Base-by-base conservation (phyloP, 2,329 filamentous ascomycete species). In the Tolypocladium endophyticum region DNA sequence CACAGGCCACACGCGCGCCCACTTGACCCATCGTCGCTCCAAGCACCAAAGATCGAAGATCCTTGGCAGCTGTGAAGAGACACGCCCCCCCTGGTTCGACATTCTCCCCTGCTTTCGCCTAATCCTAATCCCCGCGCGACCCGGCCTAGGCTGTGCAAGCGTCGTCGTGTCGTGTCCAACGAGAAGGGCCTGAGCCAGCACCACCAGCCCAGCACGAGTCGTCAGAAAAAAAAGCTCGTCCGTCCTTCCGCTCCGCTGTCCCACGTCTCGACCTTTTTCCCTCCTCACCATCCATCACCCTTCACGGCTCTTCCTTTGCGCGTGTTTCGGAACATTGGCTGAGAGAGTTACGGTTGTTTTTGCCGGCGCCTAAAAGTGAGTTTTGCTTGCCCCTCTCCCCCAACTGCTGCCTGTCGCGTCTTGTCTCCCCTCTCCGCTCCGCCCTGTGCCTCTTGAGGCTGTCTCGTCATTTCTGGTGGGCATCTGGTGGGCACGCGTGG, bases 361-460 rank as follows among this genome's bases (percentile, higher is more conserved):
- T 78, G 72, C 74, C 75, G 77, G 77, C 77, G 77, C 77, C 72
- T 73, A 80, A 81, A 80, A 80, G 78, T 81, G 72, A 80, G 78
- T 80, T 64, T 65, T 62, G 53, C 65, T 57, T 65, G 65, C 60
- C 25, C 52, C 36, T n/a, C 56, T n/a, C 33, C 30, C 35, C 28
- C 8, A 39, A 38, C 23, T 41, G 41, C 23, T 28, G 25, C 39
- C 20, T 28, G 20, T 38, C 59, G 38, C 36, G 14, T 38, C 30
- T 39, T 39, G 18, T 45, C 33, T 25, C 41, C 41, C n/a, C 18
- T 39, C 18, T 12, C 35, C 30, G 55, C 47, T 50, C 43, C 38
- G 41, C 14, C 45, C 28, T 18, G 35, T 18, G 50, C 30, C 18
- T 43, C 8, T 25, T 18, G 47, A 52, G 45, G n/a, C 14, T 45